Evolutionary conservation across 2,329 filamentous ascomycete species (phyloP), one percentile per base, ranked within the genome.

Genomic region (Ascochyta pisi): DNA sequence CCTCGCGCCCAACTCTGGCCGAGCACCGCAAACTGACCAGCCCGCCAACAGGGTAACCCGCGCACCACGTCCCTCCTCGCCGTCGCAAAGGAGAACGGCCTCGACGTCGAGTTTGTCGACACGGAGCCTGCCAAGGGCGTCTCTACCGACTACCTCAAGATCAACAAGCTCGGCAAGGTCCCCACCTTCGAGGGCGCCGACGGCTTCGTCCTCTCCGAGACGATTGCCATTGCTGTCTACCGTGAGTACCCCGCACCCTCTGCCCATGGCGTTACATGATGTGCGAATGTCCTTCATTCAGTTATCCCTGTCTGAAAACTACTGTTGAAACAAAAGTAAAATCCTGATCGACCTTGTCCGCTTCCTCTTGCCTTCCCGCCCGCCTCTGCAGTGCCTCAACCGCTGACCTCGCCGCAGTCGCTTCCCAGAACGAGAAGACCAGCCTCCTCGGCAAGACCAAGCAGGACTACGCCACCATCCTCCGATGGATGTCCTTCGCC

Each of bases 391-490:
- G 61, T 66, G 68, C 75, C 67, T 71, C 68, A 68, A 49, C 63
- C 53, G 44, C 57, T 73, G 66, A 69, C 68, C 31, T 27, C 39
- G 15, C 43, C 24, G 24, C 76, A 98, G 95, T 99, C 78, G 92
- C 95, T 74, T 98, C 95, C 71, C 95, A 99, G 84, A 99, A 99
- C 81, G 95, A 98, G 89, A 98, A 98, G 90, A 99, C 95, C 73
- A 96, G 92, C 70, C 92, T 99, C 67, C 88, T 99, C 73, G 95
- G 95, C 77, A 98, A 98, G 89, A 99, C 93, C 83, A 99, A 99
- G 90, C 94, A 99, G 85, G 95, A 99, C 88, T 92, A 98, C 81
- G 95, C 95, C 72, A 93, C 93, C 69, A 99, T 99, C 80, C 85
- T 99, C 77, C 91, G 90, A 82, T 99, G 95, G 95, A 88, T 97